A percentile compares a stretch with the other conserved stretches of the same genome.
phyloP scores from a whole-genome alignment of 2,329 filamentous ascomycete species.

The Pseudocercospora pini-densiflorae region DNA sequence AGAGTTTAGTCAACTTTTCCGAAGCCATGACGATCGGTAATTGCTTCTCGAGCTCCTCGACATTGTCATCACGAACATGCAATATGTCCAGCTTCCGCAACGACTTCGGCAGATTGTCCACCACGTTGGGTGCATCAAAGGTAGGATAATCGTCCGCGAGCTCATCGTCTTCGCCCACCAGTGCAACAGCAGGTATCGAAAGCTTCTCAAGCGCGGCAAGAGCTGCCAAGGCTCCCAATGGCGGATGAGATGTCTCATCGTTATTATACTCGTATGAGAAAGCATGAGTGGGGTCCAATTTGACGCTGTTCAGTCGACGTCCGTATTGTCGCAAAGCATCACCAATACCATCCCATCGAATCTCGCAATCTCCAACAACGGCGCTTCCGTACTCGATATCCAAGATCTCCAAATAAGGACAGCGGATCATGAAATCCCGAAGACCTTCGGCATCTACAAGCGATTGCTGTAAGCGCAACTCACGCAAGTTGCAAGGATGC shows the following conservation, averaged over 20 bases:
- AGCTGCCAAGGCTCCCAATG: slow-evolving; percentile 2
- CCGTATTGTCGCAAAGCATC: slow-evolving; percentile 10
- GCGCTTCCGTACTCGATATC: slow-evolving; percentile 12
- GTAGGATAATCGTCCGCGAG: background rate
- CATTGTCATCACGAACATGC: background rate
- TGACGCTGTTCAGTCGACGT: background rate
- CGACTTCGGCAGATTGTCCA: background rate
- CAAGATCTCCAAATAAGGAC: slow-evolving; percentile 2
- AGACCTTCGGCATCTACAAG: slow-evolving; percentile 13
- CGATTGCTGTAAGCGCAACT: background rate
- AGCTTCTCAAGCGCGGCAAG: slow-evolving; percentile 5
- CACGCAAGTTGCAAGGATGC: background rate
- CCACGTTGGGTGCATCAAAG: no score
- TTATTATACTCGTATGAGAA: background rate
- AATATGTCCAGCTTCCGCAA: background rate
- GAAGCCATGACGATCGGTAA: no score
- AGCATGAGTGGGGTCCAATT: slow-evolving; percentile 9
- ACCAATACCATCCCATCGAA: slow-evolving; percentile 10
- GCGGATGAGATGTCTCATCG: background rate
- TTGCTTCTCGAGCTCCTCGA: background rate
- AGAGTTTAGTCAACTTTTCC: no score
- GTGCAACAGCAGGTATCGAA: slow-evolving; percentile 1
- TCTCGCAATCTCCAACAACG: slow-evolving; percentile 10
- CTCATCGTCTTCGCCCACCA: slow-evolving; percentile 2
- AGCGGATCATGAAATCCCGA: background rate